Evolutionary conservation across 257 asterid genomes (phyloP), one percentile per base, ranked within the genome.

Genomic region (Lithospermum erythrorhizon): DNA sequence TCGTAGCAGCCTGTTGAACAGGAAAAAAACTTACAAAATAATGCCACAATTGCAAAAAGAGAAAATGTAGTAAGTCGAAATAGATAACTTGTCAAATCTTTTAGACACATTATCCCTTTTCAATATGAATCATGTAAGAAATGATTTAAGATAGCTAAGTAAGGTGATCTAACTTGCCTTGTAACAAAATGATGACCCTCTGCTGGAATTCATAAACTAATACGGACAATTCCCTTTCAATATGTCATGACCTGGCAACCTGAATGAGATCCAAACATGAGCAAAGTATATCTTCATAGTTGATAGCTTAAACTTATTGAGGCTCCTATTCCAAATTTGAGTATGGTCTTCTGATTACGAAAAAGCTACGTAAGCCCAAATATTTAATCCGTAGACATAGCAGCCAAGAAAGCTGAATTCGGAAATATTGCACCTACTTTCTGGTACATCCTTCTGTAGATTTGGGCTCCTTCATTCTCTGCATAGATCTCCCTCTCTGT

Each of bases 401-500:
- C 1, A 41, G 18, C 48, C 1, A 11, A 41, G 15, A 41, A 41
- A 41, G 17, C 18, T 41, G 49, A 41, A 41, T 41, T 5, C 17
- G 16, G 49, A 41, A 41, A 13, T 41, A 41, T 41, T 41, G 11
- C 14, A 41, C 49, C 0, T 11, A 41, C 49, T 75, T 84, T 89
- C 64, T 81, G 75, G 61, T 89, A 89, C 76, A 86, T 53, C 71
- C 95, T 83, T 78, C 97, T 71, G 72, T 82, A 89, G 22, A 89
- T 84, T 77, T 65, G 75, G 73, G 91, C 79, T 56, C 95, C 94
- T 82, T 84, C 94, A 56, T 67, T 77, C 70, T 89, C 97, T 1
- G 95, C 97, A 78, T 89, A 91, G 57, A 89, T 76, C 77, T 89
- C 95, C 68, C 97, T 81, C 68, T 89, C 97, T 0, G 97, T 86